Evolutionary conservation across 768 basidiomycete genomes (phyloP), one percentile per base, ranked within the genome.

Genomic region (Rubroboletus pulcherrimus): DNA sequence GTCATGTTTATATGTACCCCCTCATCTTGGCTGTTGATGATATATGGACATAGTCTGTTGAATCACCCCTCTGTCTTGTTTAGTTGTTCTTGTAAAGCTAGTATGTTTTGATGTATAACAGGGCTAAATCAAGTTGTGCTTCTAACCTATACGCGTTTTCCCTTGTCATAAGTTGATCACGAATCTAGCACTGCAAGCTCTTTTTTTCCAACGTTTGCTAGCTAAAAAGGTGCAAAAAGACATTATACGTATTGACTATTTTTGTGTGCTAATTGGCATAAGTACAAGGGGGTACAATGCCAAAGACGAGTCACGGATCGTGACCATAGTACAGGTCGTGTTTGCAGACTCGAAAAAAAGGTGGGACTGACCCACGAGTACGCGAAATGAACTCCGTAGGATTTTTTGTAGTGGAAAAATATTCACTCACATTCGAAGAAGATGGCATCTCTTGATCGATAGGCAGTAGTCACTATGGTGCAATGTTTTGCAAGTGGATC

Each of bases 61-160:
- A 48, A 50, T 17, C 9, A 49, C 29, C 35, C 30, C 26, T 24
- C 33, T 57, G 33, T 44, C 39, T 54, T 30, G 34, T 19, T 38
- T 49, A 19, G 26, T 7, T 21, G 24, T 34, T 31, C 17, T 46
- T 33, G 60, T 58, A 46, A 33, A 7, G 12, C 34, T 30, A 12
- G 30, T 47, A 15, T n/a, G 14, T 40, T 15, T 34, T 44, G 33
- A 3, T 62, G 54, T 61, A 61, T 26, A 53, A 6, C 17, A 48
- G 26, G n/a, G 24, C 11, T 14, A 5, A 17, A 15, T 33, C 12
- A 34, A 7, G 21, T 51, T 19, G 15, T 40, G 33, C 40, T 51
- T 12, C 10, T 38, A 38, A 7, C 10, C 37, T 39, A 19, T 29
- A 29, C n/a, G 4, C 15, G 5, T 8, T 26, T 15, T 14, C 2